Evolutionary conservation across 1,284 basidiomycete genomes (phyloP).

Genomic region (Somion occarium): DNA sequence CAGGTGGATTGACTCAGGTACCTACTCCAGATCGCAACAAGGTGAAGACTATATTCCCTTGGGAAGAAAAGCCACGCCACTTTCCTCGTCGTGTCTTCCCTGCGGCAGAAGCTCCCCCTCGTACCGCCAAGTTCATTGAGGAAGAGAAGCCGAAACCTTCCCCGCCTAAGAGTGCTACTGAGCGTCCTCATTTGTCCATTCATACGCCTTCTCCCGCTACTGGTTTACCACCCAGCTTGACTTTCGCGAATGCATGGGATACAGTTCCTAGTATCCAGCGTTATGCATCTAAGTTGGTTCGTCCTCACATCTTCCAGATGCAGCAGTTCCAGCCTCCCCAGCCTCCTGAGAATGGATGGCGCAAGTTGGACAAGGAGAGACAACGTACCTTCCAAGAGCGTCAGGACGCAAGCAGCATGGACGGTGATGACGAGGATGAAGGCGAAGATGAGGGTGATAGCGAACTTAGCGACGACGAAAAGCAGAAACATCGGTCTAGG

Average conservation of each 20-base stretch:
- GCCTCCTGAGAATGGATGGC: conserved; percentile 40
- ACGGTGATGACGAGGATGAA: conserved; percentile 82
- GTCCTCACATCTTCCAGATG: conserved; percentile 33
- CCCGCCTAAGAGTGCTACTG: conserved; percentile 15
- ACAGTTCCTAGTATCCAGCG: conserved; percentile 69
- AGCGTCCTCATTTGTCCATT: conserved; percentile 8
- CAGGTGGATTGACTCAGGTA: conserved; percentile 14
- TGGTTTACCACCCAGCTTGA: conserved; percentile 51
- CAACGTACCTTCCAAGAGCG: conserved; percentile 45
- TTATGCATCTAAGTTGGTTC: conserved; percentile 64
- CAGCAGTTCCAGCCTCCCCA: conserved; percentile 37
- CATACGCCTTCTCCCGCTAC: conserved; percentile 24
- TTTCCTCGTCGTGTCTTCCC: conserved; percentile 76
- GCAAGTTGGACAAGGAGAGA: conserved; percentile 34
- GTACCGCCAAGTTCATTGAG: conserved; percentile 41
- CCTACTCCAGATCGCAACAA: conserved; percentile 68
- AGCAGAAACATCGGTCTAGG: conserved; percentile 30
- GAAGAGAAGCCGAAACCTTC: conserved; percentile 26
- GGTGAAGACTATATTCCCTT: conserved; percentile 86
- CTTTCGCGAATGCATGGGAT: conserved; percentile 83
- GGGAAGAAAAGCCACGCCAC: conserved; percentile 75
- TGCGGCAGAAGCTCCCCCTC: conserved; percentile 54
- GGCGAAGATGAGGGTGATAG: conserved; percentile 48
- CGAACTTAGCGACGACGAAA: conserved; percentile 17
- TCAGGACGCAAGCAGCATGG: conserved; percentile 65